A percentile compares a stretch with the other conserved stretches of the same genome.
Evolutionary conservation across 805 yeast species (phyloP).

Genomic region (Zygosaccharomyces siamensis): DNA sequence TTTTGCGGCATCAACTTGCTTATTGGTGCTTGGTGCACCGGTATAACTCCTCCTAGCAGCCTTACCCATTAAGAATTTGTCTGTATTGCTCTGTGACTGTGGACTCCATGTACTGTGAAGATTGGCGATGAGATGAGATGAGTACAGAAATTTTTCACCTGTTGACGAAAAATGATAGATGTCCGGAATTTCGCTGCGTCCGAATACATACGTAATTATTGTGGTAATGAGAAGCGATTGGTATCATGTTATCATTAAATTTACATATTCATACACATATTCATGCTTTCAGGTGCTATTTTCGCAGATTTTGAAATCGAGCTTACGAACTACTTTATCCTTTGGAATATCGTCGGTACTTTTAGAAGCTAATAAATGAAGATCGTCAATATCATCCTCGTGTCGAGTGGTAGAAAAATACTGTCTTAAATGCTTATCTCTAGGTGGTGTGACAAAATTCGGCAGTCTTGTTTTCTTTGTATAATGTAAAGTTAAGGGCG

Average conservation of each 20-base stretch:
- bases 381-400: not conserved
- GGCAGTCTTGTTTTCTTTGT: constrained; percentile 15
- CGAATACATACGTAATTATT: not conserved
- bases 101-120: not conserved
- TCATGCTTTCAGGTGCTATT: constrained; percentile 1
- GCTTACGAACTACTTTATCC: constrained; percentile 22
- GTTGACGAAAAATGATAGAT: not conserved
- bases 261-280: not conserved
- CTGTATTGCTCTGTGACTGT: not conserved
- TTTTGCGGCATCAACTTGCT: constrained; percentile 63
- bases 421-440: constrained; percentile 16
- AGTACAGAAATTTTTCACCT: constrained; percentile 3
- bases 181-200: constrained; percentile 1
- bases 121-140: constrained; percentile 8
- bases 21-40: constrained; percentile 44
- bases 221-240: not conserved
- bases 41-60: constrained; percentile 61
- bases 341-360: constrained; percentile 23
- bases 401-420: constrained; percentile 9
- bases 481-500: constrained; percentile 19
- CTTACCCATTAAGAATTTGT: constrained; percentile 45
- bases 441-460: constrained; percentile 24
- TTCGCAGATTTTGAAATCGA: constrained; percentile 18
- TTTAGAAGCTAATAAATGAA: constrained; percentile 8
- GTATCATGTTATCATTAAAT: not conserved